Conservation (phyloP, 2,329 filamentous ascomycete species). For the Endothia cerciana region DNA sequence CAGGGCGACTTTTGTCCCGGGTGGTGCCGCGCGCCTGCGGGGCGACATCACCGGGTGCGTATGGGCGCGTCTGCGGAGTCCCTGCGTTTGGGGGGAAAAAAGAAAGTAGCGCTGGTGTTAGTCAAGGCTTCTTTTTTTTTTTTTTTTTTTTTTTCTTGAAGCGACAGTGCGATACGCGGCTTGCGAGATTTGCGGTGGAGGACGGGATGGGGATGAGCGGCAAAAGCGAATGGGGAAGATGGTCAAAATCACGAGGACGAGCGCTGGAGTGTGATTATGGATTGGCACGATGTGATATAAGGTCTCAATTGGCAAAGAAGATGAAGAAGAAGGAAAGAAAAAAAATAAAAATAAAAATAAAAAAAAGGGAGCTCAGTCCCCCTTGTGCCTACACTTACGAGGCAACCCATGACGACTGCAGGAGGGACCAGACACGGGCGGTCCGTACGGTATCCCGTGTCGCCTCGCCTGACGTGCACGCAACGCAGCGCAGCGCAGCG, state of each 20-base stretch:
- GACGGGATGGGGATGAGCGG: neutral
- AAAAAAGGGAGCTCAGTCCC: neutral
- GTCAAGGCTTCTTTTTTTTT: neutral
- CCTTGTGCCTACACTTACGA: constrained; percentile 26
- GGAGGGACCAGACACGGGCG: constrained; percentile 14
- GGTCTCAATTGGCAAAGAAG: neutral
- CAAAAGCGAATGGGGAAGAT: neutral
- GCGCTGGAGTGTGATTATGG: neutral
- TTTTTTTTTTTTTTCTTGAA: neutral
- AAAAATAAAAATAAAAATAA: no score
- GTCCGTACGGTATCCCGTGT: constrained; percentile 23
- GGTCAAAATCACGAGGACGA: neutral
- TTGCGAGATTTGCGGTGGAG: constrained; percentile 13
- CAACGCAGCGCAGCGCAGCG: neutral
- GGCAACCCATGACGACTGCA: constrained; percentile 27
- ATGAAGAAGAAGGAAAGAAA: neutral
- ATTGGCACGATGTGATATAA: neutral
- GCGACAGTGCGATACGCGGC: constrained; percentile 11
- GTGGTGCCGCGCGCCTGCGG: constrained; percentile 13
- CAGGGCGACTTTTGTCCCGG: neutral
- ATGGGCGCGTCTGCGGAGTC: constrained; percentile 24
- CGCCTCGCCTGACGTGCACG: neutral
- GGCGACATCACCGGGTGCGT: constrained; percentile 26
- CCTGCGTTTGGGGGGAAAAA: constrained; percentile 9
- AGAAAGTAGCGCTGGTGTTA: neutral